These are phyloP conservation scores for Ceratonia siliqua DNA, from an alignment of 306 rosid genomes.

Conservation along the genomic window DNA sequence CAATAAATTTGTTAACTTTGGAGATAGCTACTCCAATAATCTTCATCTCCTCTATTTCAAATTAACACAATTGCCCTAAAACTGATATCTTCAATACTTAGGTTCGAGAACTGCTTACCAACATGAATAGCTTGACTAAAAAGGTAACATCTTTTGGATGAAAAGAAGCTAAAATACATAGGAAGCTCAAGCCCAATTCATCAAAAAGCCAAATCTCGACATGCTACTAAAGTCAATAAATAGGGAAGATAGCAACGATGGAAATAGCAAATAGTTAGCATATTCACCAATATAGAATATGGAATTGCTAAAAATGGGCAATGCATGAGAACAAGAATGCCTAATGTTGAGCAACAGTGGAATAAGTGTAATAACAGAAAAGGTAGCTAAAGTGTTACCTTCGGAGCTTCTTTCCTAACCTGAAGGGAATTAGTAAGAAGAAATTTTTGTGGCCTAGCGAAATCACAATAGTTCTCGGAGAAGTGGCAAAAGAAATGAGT, in stretches of 20 bases:
- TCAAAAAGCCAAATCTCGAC: conserved; percentile 24
- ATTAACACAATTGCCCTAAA: conserved; percentile 52
- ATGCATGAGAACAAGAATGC: no score
- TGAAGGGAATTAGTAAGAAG: neutral
- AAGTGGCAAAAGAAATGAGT: neutral
- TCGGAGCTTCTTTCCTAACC: neutral
- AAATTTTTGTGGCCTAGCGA: neutral
- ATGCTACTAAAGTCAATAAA: neutral
- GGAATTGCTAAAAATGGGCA: neutral
- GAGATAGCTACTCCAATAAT: conserved; percentile 45
- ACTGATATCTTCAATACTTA: conserved; percentile 48
- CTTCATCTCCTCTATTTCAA: conserved; percentile 55
- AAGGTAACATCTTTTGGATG: conserved; percentile 28
- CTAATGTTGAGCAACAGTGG: neutral
- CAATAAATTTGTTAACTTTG: conserved; percentile 40
- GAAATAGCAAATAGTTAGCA: neutral
- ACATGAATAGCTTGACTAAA: conserved; percentile 32
- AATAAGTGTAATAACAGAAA: neutral
- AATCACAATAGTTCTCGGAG: neutral
- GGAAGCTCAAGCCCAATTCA: conserved; percentile 38
- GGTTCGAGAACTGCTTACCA: conserved; percentile 47
- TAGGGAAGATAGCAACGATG: neutral
- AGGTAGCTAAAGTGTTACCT: neutral
- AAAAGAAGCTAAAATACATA: conserved; percentile 33
- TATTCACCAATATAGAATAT: neutral